These are phyloP conservation scores for Amanita molliuscula DNA, from an alignment of 768 basidiomycete genomes.

Conservation along the genomic window DNA sequence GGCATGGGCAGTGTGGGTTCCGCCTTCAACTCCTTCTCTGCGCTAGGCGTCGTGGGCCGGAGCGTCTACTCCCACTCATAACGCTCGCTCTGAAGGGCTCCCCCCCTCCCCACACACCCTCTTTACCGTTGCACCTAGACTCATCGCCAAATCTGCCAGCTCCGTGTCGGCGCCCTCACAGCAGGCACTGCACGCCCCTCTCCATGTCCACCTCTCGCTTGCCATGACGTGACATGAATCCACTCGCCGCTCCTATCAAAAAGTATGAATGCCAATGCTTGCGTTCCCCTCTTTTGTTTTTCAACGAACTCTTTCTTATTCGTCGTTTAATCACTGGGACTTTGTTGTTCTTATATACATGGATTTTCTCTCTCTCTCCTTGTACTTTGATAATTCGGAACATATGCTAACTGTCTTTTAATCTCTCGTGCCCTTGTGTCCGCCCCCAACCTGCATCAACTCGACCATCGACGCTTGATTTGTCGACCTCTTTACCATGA, in stretches of 20 bases:
- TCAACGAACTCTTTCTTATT: constrained; percentile 1
- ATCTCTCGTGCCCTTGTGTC: not conserved
- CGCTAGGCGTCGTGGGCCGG: constrained; percentile 2
- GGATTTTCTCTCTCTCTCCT: constrained; percentile 1
- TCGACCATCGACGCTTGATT: not conserved
- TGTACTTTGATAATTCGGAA: not conserved
- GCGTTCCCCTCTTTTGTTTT: constrained; percentile 1
- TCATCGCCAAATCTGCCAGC: not conserved
- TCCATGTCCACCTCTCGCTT: not conserved
- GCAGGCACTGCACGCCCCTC: not conserved
- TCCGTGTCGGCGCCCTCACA: not conserved
- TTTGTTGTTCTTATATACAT: not conserved
- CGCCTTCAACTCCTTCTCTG: constrained; percentile 2
- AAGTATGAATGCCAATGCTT: not conserved
- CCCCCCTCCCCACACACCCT: not conserved
- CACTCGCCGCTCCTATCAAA: not conserved
- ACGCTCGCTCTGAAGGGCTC: no score
- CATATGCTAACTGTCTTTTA: not conserved
- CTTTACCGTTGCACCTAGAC: not conserved
- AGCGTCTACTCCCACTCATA: constrained; percentile 1
- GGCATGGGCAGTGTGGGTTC: not conserved
- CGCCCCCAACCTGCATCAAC: not conserved
- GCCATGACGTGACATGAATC: not conserved
- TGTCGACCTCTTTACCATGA: not conserved
- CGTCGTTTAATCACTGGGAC: not conserved